Percentiles rank a stretch among this genome's conserved stretches.
These are phyloP conservation scores for Tetradesmus lagerheimii DNA, from an alignment of 139 green algal species.

Conservation along the genomic window DNA sequence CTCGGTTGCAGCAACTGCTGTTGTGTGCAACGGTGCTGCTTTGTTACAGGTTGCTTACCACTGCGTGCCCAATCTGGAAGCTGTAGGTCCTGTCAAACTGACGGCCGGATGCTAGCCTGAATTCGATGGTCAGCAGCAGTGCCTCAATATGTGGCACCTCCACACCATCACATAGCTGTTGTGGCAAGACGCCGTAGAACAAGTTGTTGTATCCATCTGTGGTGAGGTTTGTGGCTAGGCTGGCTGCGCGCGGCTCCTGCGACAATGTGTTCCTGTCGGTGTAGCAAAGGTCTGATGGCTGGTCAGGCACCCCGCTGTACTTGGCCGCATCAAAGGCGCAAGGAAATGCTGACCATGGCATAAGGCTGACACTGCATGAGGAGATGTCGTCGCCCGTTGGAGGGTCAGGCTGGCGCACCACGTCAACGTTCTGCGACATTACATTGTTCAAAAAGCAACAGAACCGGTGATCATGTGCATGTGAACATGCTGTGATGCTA, in stretches of 20 bases:
- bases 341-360: constrained; percentile 26
- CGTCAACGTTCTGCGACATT: neutral
- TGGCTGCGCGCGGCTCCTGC: neutral
- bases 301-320: neutral
- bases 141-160: neutral
- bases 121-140: constrained; percentile 17
- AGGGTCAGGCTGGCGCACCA: neutral
- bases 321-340: neutral
- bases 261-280: neutral
- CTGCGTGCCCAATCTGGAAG: constrained; percentile 38
- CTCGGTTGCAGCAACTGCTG: too few species aligned
- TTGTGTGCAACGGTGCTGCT: too few species aligned
- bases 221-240: constrained; percentile 11
- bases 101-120: constrained; percentile 5
- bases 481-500: too few species aligned
- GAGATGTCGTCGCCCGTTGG: neutral
- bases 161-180: neutral
- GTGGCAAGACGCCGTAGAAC: constrained; percentile 19
- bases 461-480: too few species aligned
- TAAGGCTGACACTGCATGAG: neutral
- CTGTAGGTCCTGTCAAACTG: constrained; percentile 49
- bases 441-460: too few species aligned
- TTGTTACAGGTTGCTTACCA: constrained; percentile 39
- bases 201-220: constrained; percentile 42
- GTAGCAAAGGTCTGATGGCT: constrained; percentile 8